phyloP scores from a whole-genome alignment of 768 basidiomycete species.

The Phanerochaete carnosa region DNA sequence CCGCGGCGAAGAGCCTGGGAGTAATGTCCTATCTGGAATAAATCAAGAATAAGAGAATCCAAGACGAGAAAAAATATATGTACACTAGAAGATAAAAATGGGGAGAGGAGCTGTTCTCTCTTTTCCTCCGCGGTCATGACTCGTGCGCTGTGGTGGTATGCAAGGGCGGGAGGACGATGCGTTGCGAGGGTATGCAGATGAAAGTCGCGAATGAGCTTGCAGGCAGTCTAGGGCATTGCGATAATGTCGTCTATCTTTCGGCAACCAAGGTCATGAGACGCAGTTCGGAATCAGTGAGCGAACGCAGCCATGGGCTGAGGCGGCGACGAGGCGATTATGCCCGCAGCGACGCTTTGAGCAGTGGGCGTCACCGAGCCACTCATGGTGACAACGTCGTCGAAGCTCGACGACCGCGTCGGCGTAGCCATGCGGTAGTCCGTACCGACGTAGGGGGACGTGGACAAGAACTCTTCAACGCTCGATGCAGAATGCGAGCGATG shows the following conservation, averaged over 20 bases:
- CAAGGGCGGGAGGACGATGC: not conserved
- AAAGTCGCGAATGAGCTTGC: not conserved
- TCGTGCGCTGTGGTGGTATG: not conserved
- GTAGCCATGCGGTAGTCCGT: slow-evolving; percentile 21
- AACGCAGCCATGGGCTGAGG: slow-evolving; percentile 2
- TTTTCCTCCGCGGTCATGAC: slow-evolving; percentile 4
- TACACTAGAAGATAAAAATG: not conserved
- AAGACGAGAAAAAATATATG: not conserved
- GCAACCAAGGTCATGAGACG: not conserved
- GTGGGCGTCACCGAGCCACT: slow-evolving; percentile 28
- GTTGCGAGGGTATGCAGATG: not conserved
- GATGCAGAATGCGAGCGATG: slow-evolving; percentile 49
- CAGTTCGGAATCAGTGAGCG: not conserved
- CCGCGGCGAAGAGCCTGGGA: not conserved
- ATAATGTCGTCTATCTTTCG: not conserved
- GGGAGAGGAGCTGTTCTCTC: not conserved
- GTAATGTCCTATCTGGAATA: slow-evolving; percentile 1
- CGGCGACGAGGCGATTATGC: slow-evolving; percentile 5
- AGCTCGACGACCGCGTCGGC: slow-evolving; percentile 28
- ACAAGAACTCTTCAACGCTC: slow-evolving; percentile 49
- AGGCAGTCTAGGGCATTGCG: not conserved
- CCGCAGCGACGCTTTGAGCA: slow-evolving; percentile 16
- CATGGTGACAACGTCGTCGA: slow-evolving; percentile 26
- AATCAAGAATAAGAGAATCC: not conserved
- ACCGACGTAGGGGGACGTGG: slow-evolving; percentile 33